A percentile compares a stretch with the other conserved stretches of the same genome.
Conservation (phyloP, 2,329 filamentous ascomycete species). For the Plectosphaerella cucumerina region DNA sequence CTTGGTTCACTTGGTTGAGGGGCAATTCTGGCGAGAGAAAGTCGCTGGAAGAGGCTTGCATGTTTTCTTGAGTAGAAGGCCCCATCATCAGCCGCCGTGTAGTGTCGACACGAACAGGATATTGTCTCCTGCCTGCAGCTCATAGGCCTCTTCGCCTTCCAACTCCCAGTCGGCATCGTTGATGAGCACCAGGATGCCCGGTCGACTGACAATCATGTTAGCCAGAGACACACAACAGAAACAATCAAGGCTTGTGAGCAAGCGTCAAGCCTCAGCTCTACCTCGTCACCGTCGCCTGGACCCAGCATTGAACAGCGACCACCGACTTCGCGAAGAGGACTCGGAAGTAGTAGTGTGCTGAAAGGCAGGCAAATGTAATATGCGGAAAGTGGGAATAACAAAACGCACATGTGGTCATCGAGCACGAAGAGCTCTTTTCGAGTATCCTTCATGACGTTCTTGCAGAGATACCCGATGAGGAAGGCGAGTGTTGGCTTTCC, state of each 20-base stretch:
- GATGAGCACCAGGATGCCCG: conserved; percentile 92
- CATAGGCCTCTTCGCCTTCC: conserved; percentile 88
- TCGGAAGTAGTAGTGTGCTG: too few relatives aligned
- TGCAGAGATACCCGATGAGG: conserved; percentile 75
- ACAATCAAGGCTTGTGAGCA: conserved; percentile 5
- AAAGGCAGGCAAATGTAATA: too few relatives aligned
- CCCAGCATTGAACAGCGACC: too few relatives aligned
- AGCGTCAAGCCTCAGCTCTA: too few relatives aligned
- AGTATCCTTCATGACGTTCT: conserved; percentile 78
- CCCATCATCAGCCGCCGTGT: conserved; percentile 69
- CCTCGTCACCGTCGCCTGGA: not conserved
- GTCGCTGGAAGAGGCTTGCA: too few relatives aligned
- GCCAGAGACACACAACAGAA: conserved; percentile 1
- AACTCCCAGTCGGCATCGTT: conserved; percentile 99
- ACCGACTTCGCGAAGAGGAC: too few relatives aligned
- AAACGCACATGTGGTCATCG: conserved; percentile 78
- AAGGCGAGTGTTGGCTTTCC: conserved; percentile 66
- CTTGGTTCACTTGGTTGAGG: too few relatives aligned
- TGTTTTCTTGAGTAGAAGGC: not conserved
- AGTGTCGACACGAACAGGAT: conserved; percentile 95
- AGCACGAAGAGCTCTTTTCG: conserved; percentile 87
- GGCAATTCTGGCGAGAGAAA: too few relatives aligned
- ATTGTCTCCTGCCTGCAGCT: conserved; percentile 76
- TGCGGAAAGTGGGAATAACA: too few relatives aligned
- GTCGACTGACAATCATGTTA: conserved; percentile 57